These are phyloP conservation scores for Candida dajiaensis DNA, from an alignment of 805 yeast species.

Conservation along the genomic window DNA sequence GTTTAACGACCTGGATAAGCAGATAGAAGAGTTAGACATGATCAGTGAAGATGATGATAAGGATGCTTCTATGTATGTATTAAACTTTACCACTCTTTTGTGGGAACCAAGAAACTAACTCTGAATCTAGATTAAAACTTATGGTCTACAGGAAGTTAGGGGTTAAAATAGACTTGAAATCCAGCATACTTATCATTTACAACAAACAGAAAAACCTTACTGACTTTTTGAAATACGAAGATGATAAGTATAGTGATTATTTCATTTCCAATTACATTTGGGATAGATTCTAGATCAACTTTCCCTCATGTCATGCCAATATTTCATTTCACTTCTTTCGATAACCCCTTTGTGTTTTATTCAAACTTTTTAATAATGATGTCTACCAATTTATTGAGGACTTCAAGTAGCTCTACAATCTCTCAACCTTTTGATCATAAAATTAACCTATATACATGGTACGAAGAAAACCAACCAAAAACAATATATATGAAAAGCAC, in stretches of 20 bases:
- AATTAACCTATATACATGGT: slow-evolving; percentile 11
- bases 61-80: slow-evolving; percentile 32
- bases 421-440: not conserved
- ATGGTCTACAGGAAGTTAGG: slow-evolving; percentile 60
- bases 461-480: slow-evolving; percentile 2
- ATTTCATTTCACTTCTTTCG: not conserved
- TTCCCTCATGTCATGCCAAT: not conserved
- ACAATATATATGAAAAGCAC: not conserved
- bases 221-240: slow-evolving; percentile 45
- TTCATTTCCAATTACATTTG: slow-evolving; percentile 74
- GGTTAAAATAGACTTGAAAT: slow-evolving; percentile 38
- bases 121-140: slow-evolving; percentile 35
- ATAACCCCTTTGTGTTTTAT: not conserved
- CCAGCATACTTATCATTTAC: slow-evolving; percentile 41
- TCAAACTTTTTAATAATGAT: not conserved
- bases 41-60: slow-evolving; percentile 27
- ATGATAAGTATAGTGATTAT: slow-evolving; percentile 51
- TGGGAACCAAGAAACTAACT: slow-evolving; percentile 3
- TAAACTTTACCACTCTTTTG: too few relatives aligned
- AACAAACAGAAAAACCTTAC: slow-evolving; percentile 41
- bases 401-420: not conserved
- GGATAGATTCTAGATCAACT: slow-evolving; percentile 45
- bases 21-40: slow-evolving; percentile 27
- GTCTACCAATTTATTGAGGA: not conserved
- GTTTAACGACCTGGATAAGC: slow-evolving; percentile 29